Base-by-base conservation (phyloP, 768 basidiomycete species). In the Paxillus involutus region DNA sequence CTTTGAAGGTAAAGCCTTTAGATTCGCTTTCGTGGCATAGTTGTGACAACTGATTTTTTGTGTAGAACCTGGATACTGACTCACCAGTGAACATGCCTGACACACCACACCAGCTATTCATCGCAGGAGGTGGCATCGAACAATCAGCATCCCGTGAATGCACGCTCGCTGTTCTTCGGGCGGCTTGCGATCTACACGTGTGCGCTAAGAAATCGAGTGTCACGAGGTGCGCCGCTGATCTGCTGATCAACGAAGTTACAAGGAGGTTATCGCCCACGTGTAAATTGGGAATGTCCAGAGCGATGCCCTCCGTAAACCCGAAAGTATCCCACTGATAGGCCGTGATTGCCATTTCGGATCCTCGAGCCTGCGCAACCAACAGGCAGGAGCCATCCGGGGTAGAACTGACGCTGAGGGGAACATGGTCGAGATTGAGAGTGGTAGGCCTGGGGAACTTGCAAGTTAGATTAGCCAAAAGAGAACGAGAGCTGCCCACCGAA, bases 11-110 rank as follows among this genome's bases (percentile, higher is more conserved):
- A 17, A 47, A 45, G 10, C 33, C 19, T 12, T 35, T 4, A 6
- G 4, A 33, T 8, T n/a, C 8, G 17, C 7, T 29, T 4, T 39
- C 21, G 26, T 14, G 16, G 16, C 42, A 14, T 26, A 17, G 29
- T 29, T 3, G 35, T 26, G n/a, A n/a, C 42, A 1, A 11, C 49
- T 51, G 12, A 51, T 37, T 21, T n/a, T 0, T n/a, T n/a, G n/a
- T 49, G 0, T 29, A 83, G 83, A 82, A 83, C 59, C 60, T 83
- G 45, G 83, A 85, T 52, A 80, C 77, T 7, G 79, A 81, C 51
- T 44, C 62, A 6, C 55, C 67, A 2, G 69, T 84, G n/a, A 69
- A 73, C 0, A 45, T 58, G 14, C 59, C 26, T 62, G 60, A 82
- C 57, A 72, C 73, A 5, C n/a, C 51, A 1, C 52, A 73, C 6